Evolutionary conservation across 495 filamentous ascomycete species (phyloP), one percentile per base, ranked within the genome.

Genomic region (Neurospora sp.): DNA sequence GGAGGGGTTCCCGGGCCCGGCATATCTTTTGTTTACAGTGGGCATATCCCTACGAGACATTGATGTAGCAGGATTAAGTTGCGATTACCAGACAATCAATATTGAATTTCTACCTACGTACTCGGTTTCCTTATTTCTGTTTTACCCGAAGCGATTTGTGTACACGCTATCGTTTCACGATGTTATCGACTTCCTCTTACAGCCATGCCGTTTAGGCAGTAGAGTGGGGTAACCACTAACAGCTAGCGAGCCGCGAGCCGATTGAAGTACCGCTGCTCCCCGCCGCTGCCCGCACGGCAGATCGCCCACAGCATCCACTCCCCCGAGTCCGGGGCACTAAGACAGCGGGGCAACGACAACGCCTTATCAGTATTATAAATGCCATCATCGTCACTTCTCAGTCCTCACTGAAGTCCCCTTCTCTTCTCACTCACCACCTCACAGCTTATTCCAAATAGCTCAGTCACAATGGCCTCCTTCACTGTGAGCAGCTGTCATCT

Each of bases 391-490:
- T 62, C 54, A 62, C 54, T 35, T 62, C 11, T 35, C 23, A 62
- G 49, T 62, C 23, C 23, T 62, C 54, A 62, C 12, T 31, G 0
- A 16, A 10, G 4, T 7, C 5, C 6, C 2, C 23, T 5, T 62
- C n/a, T 44, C 39, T 35, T 39, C 40, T 44, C 37, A 72, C 14
- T 27, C 2, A 41, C 70, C 39, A 42, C 14, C 14, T 42, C 40
- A 41, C 40, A 4, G 40, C 40, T 41, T 4, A 41, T 16, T 16
- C 12, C 5, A 14, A 14, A 16, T 12, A 41, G 37, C 37, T 40
- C 39, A 62, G 18, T 37, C 27, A 72, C 5, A 35, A 73, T 70
- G 72, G 14, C 71, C 7, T 69, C 82, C 42, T 85, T 85, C 72
- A 80, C 31, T 31, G 31, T 31, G 27, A 31, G 27, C 2, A 1